Evolutionary conservation across 805 yeast species (phyloP).

Genomic region (Wickerhamomyces ciferrii): DNA sequence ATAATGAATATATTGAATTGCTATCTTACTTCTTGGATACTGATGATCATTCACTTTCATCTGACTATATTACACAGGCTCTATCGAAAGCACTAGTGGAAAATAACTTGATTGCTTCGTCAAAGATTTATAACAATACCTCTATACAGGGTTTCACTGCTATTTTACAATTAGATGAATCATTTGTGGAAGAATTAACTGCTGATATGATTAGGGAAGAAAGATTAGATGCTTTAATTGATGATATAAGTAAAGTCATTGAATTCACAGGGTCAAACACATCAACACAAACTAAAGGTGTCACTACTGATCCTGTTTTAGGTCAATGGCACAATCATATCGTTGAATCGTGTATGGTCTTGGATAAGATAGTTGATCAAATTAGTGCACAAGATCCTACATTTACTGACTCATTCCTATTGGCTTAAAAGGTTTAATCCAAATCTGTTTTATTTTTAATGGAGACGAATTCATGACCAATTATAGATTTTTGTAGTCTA

Average conservation of each 20-base stretch:
- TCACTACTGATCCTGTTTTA: background rate
- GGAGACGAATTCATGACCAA: background rate
- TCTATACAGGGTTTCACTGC: conserved; percentile 9
- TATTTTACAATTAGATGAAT: conserved; percentile 4
- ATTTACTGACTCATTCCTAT: background rate
- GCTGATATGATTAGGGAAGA: conserved; percentile 14
- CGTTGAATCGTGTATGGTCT: conserved; percentile 11
- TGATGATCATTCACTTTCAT: conserved; percentile 2
- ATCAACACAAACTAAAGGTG: background rate
- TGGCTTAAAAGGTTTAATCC: too few species aligned
- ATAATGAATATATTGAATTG: conserved; percentile 6
- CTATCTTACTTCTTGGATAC: background rate
- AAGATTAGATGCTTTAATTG: conserved; percentile 15
- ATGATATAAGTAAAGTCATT: conserved; percentile 16
- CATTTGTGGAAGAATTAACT: conserved; percentile 4
- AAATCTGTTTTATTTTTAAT: too few species aligned
- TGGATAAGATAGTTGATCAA: conserved; percentile 15
- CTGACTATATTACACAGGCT: conserved; percentile 1
- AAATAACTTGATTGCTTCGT: conserved; percentile 12
- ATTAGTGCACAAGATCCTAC: background rate
- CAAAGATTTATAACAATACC: conserved; percentile 10
- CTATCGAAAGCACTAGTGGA: conserved; percentile 10
- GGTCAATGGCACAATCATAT: conserved; percentile 19
- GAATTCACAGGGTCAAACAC: conserved; percentile 4
- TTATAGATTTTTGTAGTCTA: background rate